Conservation (phyloP, 148 eudicot species). For the Linanthus parryae region DNA sequence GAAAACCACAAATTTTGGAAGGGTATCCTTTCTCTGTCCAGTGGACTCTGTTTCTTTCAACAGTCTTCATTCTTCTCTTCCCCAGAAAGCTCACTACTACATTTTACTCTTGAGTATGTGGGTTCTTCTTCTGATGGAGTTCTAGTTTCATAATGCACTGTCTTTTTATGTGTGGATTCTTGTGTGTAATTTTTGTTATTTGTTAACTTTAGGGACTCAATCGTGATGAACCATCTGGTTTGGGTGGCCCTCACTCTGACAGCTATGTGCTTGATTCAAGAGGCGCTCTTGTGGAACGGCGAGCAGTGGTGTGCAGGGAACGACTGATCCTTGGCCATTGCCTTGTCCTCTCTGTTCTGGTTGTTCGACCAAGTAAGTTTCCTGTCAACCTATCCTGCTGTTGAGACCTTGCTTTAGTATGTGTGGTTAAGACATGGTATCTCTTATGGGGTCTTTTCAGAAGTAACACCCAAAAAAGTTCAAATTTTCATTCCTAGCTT, state of each 20-base stretch:
- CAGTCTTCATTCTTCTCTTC: too few species aligned
- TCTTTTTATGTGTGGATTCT: not conserved
- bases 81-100: too few species aligned
- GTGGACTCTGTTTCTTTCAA: too few species aligned
- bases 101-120: too few species aligned
- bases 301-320: constrained; percentile 88
- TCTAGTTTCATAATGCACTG: too few species aligned
- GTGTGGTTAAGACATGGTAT: too few species aligned
- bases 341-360: constrained; percentile 83
- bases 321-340: constrained; percentile 89
- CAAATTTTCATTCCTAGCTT: too few species aligned
- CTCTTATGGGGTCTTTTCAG: too few species aligned
- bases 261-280: constrained; percentile 76
- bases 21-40: too few species aligned
- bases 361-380: constrained; percentile 81
- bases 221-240: constrained; percentile 87
- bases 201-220: constrained; percentile 63
- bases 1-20: too few species aligned
- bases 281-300: constrained; percentile 87
- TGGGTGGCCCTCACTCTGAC: constrained; percentile 83
- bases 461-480: too few species aligned
- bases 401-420: constrained; percentile 8
- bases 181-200: constrained; percentile 7
- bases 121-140: too few species aligned
- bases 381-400: not conserved